Conservation (phyloP, 345 rosid genomes). For the Arabidopsis thaliana region DNA sequence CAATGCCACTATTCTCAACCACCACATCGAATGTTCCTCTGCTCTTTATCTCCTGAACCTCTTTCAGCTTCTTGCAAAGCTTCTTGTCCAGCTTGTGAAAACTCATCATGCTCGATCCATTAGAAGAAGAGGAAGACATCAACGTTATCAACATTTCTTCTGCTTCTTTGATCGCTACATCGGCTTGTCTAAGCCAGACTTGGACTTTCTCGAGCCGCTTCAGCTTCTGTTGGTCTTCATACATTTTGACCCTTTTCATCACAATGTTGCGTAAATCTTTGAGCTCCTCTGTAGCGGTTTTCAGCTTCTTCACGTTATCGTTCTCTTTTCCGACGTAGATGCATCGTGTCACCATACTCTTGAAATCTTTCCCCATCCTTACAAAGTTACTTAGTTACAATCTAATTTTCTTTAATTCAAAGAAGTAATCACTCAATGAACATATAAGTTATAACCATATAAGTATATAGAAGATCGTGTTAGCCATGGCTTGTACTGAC, state of each 20-base stretch:
- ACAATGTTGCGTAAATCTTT: constrained; percentile 39
- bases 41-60: constrained; percentile 37
- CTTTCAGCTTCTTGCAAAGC: constrained; percentile 35
- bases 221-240: constrained; percentile 44
- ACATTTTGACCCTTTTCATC: constrained; percentile 41
- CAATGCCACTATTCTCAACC: constrained; percentile 41
- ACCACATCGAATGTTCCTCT: constrained; percentile 44
- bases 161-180: constrained; percentile 37
- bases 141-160: constrained; percentile 36
- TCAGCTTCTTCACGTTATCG: constrained; percentile 41
- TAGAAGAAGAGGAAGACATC: constrained; percentile 41
- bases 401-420: background rate
- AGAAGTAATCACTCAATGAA: background rate
- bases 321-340: constrained; percentile 46
- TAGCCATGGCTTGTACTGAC: constrained; percentile 42
- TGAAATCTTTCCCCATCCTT: constrained; percentile 47
- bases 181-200: constrained; percentile 46
- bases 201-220: constrained; percentile 40
- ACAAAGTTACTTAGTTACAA: no score
- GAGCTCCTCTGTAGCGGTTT: constrained; percentile 38
- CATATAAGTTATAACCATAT: constrained; percentile 15
- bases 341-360: constrained; percentile 48
- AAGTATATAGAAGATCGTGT: constrained; percentile 32
- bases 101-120: constrained; percentile 27
- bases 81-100: constrained; percentile 42